Base-by-base conservation (phyloP, 352 stramenopile genomes). In the Phytophthora hybrid region DNA sequence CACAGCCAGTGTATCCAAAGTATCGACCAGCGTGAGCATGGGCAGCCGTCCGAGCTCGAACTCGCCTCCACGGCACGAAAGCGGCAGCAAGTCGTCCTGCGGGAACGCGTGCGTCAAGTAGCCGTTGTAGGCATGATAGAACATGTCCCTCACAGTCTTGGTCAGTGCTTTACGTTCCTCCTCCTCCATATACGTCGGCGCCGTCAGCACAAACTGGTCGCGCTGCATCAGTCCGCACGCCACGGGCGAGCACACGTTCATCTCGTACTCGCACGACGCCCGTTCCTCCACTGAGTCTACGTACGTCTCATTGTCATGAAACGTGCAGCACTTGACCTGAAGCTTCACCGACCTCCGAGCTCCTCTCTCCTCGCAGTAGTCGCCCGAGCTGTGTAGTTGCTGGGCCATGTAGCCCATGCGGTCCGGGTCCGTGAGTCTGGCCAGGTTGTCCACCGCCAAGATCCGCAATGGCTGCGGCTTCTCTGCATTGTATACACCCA, bases 21-120 rank as follows among this genome's bases (percentile, higher is more conserved):
- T 95, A 73, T 98, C 94, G 68, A 98, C 94, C 18, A 98, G 81
- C 53, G 93, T 98, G 19, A 98, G 77, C 85, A 95, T 92, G 10
- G 76, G 85, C 44, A 96, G 87, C 19, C 91, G 90, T 54, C 88
- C 87, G 2, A 95, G 82, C 65, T 94, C 87, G 63, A 95, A 95
- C 41, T 79, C 79, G 31, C 87, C 84, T 55, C 88, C 90, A 26
- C 73, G 67, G 72, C 90, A 95, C 37, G 83, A 89, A 37, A 95
- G 75, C 29, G 88, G 90, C 58, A 87, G 47, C 53, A 98, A 77
- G 49, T 91, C 88, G 56, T 94, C 93, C 51, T 92, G 69, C n/a
- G 90, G 91, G 66, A 92, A 97, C 18, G 92, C 92, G 57, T 97
- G 76, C 21, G 72, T 74, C 72, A 97, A 81, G 72, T 98, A 98